phyloP scores from a whole-genome alignment of 2,329 filamentous ascomycete species.

The Colletotrichum sp. region DNA sequence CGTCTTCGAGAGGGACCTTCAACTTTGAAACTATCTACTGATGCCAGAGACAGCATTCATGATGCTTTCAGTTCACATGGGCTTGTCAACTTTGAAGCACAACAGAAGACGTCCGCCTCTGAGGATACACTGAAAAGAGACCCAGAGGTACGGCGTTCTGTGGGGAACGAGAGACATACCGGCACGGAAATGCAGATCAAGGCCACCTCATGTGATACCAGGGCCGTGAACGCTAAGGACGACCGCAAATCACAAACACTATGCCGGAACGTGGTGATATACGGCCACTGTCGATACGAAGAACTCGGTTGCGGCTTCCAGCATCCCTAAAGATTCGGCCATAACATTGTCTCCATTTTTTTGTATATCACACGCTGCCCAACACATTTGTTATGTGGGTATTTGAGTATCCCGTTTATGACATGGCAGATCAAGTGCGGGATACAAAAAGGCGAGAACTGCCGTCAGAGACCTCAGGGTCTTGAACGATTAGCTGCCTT shows the following conservation, averaged over 20 bases:
- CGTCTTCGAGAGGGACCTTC: neutral
- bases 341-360: too few species aligned
- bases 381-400: too few species aligned
- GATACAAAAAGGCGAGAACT: rapidly evolving
- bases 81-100: too few species aligned
- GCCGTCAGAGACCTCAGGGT: neutral
- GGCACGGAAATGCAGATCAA: rapidly evolving
- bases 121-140: rapidly evolving
- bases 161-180: rapidly evolving
- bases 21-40: neutral
- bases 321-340: neutral
- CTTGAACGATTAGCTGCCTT: neutral
- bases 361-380: too few species aligned
- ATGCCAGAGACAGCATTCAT: too few species aligned
- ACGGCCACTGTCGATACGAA: neutral
- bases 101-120: rapidly evolving
- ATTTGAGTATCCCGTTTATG: too few species aligned
- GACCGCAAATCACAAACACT: neutral
- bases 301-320: neutral
- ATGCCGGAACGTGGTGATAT: neutral
- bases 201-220: neutral
- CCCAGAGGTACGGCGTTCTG: rapidly evolving
- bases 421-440: neutral
- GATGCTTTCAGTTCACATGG: too few species aligned
- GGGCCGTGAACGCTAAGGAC: neutral